Conservation (phyloP, 129 eudicot genomes). For the Calendula officinalis region DNA sequence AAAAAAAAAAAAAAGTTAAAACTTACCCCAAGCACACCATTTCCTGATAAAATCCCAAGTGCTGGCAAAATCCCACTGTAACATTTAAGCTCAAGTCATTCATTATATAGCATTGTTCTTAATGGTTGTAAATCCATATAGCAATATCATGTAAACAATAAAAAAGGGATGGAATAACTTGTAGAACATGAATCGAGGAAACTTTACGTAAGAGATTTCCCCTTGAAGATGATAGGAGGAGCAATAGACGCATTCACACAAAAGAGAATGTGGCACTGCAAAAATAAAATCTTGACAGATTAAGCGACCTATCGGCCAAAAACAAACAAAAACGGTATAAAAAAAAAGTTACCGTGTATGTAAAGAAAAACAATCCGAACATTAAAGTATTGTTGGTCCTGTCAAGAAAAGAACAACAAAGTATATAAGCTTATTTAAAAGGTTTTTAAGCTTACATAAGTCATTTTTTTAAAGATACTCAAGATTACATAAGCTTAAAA, state of each 20-base stretch:
- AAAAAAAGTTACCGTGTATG: conserved; percentile 4
- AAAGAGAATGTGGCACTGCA: conserved; percentile 17
- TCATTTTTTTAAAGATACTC: too few relatives aligned
- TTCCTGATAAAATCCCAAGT: neutral
- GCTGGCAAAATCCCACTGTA: conserved; percentile 23
- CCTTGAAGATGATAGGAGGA: conserved; percentile 20
- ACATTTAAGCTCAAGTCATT: neutral
- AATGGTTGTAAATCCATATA: neutral
- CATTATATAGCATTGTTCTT: neutral
- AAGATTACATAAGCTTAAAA: too few relatives aligned
- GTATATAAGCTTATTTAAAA: neutral
- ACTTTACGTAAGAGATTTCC: conserved; percentile 21
- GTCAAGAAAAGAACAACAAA: neutral
- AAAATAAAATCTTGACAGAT: neutral
- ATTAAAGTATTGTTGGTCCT: conserved; percentile 14
- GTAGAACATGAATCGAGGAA: neutral
- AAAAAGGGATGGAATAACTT: too few relatives aligned
- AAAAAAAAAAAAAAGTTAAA: neutral
- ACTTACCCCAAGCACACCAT: conserved; percentile 3
- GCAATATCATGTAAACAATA: neutral
- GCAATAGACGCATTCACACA: conserved; percentile 20
- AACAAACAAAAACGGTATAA: neutral
- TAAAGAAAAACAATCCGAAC: conserved; percentile 20
- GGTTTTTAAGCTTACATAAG: too few relatives aligned
- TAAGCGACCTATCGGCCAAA: neutral